phyloP scores from a whole-genome alignment of 345 rosid species.

The Aurinia saxatilis region DNA sequence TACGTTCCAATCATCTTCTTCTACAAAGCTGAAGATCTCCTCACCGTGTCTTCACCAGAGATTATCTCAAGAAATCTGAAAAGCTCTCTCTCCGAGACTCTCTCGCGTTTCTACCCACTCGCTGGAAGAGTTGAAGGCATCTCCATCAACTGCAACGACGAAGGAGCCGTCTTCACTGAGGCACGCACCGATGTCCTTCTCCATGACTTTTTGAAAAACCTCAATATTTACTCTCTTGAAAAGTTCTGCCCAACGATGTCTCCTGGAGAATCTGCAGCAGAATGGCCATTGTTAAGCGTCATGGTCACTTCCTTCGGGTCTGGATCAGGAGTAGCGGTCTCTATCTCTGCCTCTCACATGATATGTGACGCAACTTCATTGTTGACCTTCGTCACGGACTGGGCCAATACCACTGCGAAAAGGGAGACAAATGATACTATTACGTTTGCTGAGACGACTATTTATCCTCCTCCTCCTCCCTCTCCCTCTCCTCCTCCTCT shows the following conservation, averaged over 20 bases:
- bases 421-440: no score
- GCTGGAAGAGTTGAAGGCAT: slow-evolving; percentile 38
- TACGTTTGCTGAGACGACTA: no score
- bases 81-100: no score
- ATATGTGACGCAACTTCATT: slow-evolving; percentile 36
- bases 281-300: background rate
- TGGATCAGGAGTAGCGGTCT: slow-evolving; percentile 31
- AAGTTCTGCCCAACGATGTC: background rate
- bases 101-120: slow-evolving; percentile 35
- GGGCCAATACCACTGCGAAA: slow-evolving; percentile 13
- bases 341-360: slow-evolving; percentile 33
- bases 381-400: slow-evolving; percentile 15
- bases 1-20: background rate
- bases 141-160: slow-evolving; percentile 33
- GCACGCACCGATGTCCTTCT: slow-evolving; percentile 24
- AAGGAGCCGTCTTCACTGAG: slow-evolving; percentile 31
- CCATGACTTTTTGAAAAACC: slow-evolving; percentile 15
- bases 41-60: background rate
- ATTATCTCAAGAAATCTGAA: background rate
- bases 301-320: slow-evolving; percentile 29
- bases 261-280: background rate
- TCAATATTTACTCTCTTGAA: background rate
- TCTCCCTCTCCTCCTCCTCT: no score
- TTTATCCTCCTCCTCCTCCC: no score
- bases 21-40: background rate